Evolutionary conservation across 176 grass and related monocot species (phyloP), one percentile per base, ranked within the genome.

Genomic region (Bothriochloa decipiens): DNA sequence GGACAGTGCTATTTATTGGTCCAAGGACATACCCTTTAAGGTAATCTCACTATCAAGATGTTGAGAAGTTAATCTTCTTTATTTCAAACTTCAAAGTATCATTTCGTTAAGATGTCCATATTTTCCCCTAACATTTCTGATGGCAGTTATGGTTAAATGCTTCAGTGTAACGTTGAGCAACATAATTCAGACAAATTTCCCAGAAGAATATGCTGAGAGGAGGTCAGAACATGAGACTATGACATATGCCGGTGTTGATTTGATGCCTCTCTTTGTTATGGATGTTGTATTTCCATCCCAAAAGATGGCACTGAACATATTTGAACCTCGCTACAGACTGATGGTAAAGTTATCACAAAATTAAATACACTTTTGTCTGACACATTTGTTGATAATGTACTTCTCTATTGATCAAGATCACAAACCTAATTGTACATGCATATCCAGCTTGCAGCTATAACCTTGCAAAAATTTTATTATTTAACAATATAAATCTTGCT

Each of bases 191-290:
- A 96, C 87, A 90, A 87, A 84, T 85, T 99, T 99, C 76, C 93
- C 93, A 32, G 86, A 96, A 87, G 96, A 99, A 81, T 92, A 94
- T 77, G 87, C 91, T 68, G 96, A 96, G 88, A 93, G 96, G 85
- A 99, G 84, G 83, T 90, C 81, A 75, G 96, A 99, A 66, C 91
- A 96, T 87, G 90, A 93, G 82, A 96, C 63, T 77, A 88, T 86
- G 81, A 92, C 87, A 69, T 93, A 99, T 87, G 86, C 92, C 83
- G 93, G 96, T 22, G 32, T 90, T 81, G 91, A 99, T 87, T 87
- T 99, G 85, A 86, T 99, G 91, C 96, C 96, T 87, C 88, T 99
- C 78, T 99, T 99, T 89, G 93, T 99, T 78, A 99, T 99, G 96
- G 96, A 96, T 92, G 93, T 99, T 82, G 91, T 99, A 62, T 88